Evolutionary conservation across 176 grass and related monocot genomes (phyloP), one percentile per base, ranked within the genome.

Genomic region (Tillandsia leiboldiana): DNA sequence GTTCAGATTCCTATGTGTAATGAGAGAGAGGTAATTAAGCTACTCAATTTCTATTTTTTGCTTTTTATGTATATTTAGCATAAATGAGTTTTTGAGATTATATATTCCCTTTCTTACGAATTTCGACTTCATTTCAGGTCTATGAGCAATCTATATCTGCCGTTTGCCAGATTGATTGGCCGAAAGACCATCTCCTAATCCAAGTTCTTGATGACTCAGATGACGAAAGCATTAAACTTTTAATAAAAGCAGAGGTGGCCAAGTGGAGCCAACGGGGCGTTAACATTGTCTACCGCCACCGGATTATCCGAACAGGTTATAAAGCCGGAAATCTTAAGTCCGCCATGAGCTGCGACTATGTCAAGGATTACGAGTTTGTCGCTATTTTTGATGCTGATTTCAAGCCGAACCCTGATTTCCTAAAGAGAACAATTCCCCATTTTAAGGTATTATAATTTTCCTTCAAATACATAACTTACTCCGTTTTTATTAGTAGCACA

Each of bases 301-400:
- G 92, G 8, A 73, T 96, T 18, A 49, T 79, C 9, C 89, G 92
- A 42, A 96, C 92, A 0, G 92, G 92, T 2, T 96, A 96, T 82
- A 96, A 96, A 77, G 92, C 92, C 14, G 92, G 92, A 47, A 96
- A 96, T 73, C 86, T 96, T 76, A 96, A 92, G 27, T 96, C 88
- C 68, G 92, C 92, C 75, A 96, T 96, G 92, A 77, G 66, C 67
- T 96, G 92, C 79, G 88, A 96, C 49, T 92, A 96, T 54, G 83
- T 96, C 68, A 84, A 79, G 51, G 76, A 87, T 70, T 92, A 96
- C 56, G 83, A 96, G 83, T 91, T 96, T 70, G 88, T 96, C 65
- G 78, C 93, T 48, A 92, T 97, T 76, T 97, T 97, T 79, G 93
- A 97, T 64, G 89, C 93, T 0, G 93, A 97, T 84, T 97, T 97